Evolutionary conservation across 768 basidiomycete genomes (phyloP), one percentile per base, ranked within the genome.

Genomic region (Amanita polypyramis): DNA sequence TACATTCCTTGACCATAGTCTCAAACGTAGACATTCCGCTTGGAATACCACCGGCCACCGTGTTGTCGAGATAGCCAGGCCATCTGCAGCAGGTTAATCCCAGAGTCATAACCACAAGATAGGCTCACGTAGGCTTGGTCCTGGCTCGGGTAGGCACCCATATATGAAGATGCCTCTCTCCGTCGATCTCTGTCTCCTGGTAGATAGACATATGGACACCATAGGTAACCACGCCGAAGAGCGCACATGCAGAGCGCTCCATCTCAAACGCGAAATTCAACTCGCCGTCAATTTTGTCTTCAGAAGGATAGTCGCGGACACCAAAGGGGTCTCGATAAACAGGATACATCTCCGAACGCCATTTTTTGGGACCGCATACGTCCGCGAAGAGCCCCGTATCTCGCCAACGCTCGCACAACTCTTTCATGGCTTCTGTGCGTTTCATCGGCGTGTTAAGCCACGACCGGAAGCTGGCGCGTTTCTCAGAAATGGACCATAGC

Each of bases 181-280:
- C 70, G 25, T 65, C 62, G 19, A 42, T 14, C 2, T 55, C 60
- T 15, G 51, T 49, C 53, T 75, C 71, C 36, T 77, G 73, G 58
- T 79, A 90, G 45, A 82, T 76, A 15, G 79, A 87, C 80, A 94
- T 77, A 62, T 98, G 96, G 2, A 95, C 86, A 0, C 96, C 95
- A 56, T 87, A 93, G 0, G 94, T 96, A 44, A 89, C 74, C 5
- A 94, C 63, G 2, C 95, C 93, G 57, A 98, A 97, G 29, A 98
- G 66, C 0, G 85, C 76, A 60, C 88, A 91, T 2, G 91, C 92
- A 1, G 88, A 73, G 34, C 95, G 76, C 63, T 98, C 96, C 75
- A 98, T 77, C 61, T 81, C 76, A 62, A 98, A 96, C 17, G 77
- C 88, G 50, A 74, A 86, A 60, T 91, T 88, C 14, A 70, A 53